Base-by-base conservation (phyloP, 2,329 filamentous ascomycete genomes). In the Sporothrix luriei region DNA sequence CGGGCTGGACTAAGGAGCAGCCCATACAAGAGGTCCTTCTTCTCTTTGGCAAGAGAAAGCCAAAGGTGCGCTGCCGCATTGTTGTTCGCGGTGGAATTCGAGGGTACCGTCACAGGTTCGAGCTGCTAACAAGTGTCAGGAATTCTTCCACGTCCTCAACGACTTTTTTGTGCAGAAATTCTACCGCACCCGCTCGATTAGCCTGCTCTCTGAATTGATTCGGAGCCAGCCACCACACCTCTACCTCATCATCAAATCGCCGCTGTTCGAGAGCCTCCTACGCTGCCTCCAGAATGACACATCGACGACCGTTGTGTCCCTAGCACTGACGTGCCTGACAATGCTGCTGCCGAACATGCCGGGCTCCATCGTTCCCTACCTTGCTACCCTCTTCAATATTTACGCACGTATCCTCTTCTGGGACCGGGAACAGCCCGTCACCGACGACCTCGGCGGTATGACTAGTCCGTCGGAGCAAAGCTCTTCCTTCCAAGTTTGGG, bases 291-390 rank as follows among this genome's bases (percentile, higher is more conserved):
- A 93, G 78, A 86, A 86, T 68, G 92, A 95, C 77, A 91, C 90
- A 1, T 94, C 91, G 0, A 92, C 91, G 0, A 89, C 90, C 0
- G 87, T 91, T 3, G 84, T 94, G n/a, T 91, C 91, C 1, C 81
- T 93, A 55, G 90, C 91, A 0, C 81, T 95, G 67, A 91, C 90
- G 4, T 87, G 88, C 9, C 79, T 95, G 70, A 90, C 92, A 73
- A 95, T 95, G 92, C 87, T 94, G 38, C 78, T 95, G 65, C 92
- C 92, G 1, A 91, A 94, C 76, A 91, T 94, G 78, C 91, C 91
- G 0, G 89, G 86, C 74, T 89, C 90, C 2, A 80, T 94, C 16
- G 87, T 88, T 1, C 84, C 87, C 0, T 85, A 90, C 75, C 82
- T 95, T 6, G 89, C 91, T 40, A 87, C 87, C 24, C 81, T 95